These are phyloP conservation scores for Acer campestre DNA, from an alignment of 345 rosid species.

Conservation along the genomic window DNA sequence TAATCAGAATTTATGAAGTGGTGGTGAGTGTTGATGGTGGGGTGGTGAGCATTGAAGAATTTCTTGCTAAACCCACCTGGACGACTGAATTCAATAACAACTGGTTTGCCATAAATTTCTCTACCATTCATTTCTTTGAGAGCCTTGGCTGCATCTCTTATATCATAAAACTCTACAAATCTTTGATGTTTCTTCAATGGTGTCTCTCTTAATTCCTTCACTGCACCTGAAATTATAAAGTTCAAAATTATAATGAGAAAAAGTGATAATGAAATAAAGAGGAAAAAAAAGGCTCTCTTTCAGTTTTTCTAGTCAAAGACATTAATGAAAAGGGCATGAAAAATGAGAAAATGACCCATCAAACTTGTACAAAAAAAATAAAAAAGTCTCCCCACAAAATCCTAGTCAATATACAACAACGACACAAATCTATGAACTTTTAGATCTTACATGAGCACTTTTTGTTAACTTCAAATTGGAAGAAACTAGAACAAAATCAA, in stretches of 20 bases:
- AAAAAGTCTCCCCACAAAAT: neutral
- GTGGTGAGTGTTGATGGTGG: constrained; percentile 11
- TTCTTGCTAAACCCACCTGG: constrained; percentile 76
- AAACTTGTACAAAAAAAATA: neutral
- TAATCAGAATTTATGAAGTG: constrained; percentile 25
- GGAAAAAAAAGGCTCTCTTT: neutral
- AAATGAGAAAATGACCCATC: constrained; percentile 25
- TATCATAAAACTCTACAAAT: constrained; percentile 83
- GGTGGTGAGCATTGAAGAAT: constrained; percentile 40
- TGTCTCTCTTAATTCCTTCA: constrained; percentile 87
- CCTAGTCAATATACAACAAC: too few species aligned
- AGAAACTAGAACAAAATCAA: neutral
- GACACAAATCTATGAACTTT: constrained; percentile 6
- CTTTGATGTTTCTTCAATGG: constrained; percentile 83
- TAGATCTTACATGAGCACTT: constrained; percentile 8
- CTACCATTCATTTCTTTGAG: constrained; percentile 69
- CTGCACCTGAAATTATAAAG: constrained; percentile 44
- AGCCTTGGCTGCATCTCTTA: constrained; percentile 82
- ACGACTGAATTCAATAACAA: constrained; percentile 78
- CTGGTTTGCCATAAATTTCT: constrained; percentile 53
- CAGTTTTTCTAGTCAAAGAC: neutral
- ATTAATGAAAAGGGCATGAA: neutral
- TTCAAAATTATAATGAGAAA: neutral
- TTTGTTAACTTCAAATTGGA: neutral
- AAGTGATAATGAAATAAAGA: too few species aligned